phyloP scores from a whole-genome alignment of 2,329 filamentous ascomycete species.

The Nemania sp. region DNA sequence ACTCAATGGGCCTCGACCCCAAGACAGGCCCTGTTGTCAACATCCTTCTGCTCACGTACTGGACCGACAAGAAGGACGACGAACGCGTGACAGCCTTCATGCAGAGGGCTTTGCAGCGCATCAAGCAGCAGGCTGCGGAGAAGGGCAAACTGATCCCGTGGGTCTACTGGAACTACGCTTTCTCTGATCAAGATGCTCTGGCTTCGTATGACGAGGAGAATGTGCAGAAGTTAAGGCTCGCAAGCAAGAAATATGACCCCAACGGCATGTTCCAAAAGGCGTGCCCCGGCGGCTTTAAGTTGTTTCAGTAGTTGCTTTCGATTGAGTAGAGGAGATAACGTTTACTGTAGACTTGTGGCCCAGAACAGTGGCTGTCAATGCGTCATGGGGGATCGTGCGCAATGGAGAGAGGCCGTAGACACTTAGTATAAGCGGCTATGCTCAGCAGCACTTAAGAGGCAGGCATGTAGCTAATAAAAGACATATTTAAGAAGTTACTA shows the following conservation, averaged over 20 bases:
- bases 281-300: slow-evolving; percentile 17
- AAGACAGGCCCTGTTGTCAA: slow-evolving; percentile 14
- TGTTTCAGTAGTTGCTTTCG: slow-evolving; percentile 4
- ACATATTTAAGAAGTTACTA: too few relatives aligned
- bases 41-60: slow-evolving; percentile 15
- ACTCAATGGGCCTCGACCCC: neutral
- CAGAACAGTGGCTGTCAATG: too few relatives aligned
- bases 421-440: too few relatives aligned
- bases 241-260: slow-evolving; percentile 34
- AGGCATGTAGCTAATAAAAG: too few relatives aligned
- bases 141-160: slow-evolving; percentile 4
- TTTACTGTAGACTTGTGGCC: too few relatives aligned
- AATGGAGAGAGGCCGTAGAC: too few relatives aligned
- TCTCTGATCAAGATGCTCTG: slow-evolving; percentile 19
- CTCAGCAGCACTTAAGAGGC: too few relatives aligned
- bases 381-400: too few relatives aligned
- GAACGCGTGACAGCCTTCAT: slow-evolving; percentile 7
- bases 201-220: slow-evolving; percentile 17
- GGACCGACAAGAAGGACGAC: slow-evolving; percentile 19
- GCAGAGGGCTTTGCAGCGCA: neutral
- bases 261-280: slow-evolving; percentile 23
- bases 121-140: neutral
- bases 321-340: too few relatives aligned
- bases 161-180: slow-evolving; percentile 29
- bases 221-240: slow-evolving; percentile 14